Percentiles rank a stretch among this genome's conserved stretches.
phyloP scores from a whole-genome alignment of 129 eudicot genomes.

The Centrapalus pauciflorus region DNA sequence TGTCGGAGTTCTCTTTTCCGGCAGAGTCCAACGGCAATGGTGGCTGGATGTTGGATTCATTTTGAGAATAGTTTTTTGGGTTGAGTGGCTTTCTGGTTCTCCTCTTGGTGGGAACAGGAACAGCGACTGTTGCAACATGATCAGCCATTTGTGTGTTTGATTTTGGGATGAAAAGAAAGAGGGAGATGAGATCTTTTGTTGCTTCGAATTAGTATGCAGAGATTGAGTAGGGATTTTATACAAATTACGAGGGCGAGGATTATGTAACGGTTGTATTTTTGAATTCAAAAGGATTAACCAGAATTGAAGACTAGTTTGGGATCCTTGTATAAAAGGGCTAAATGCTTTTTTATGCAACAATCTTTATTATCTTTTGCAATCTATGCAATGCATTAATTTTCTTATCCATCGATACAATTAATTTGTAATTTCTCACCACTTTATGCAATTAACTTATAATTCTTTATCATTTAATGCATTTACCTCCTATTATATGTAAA shows the following conservation, averaged over 20 bases:
- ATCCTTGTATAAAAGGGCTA: no score
- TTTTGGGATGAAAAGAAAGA: not conserved
- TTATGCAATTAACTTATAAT: no score
- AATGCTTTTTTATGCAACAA: no score
- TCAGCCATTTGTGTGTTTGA: conserved; percentile 50
- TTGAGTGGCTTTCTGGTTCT: conserved; percentile 62
- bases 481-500: no score
- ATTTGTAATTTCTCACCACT: no score
- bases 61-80: conserved; percentile 46
- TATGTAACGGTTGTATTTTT: conserved; percentile 49
- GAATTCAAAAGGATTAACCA: no score
- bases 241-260: not conserved
- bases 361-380: no score
- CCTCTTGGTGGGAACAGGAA: conserved; percentile 50
- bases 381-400: no score
- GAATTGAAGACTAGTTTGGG: no score
- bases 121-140: conserved; percentile 20
- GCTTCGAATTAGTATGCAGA: not conserved
- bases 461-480: no score
- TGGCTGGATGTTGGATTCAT: conserved; percentile 52
- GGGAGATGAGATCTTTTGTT: conserved; percentile 6
- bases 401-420: no score
- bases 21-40: conserved; percentile 15
- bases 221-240: conserved; percentile 22
- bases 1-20: conserved; percentile 59